Evolutionary conservation across 2,329 filamentous ascomycete genomes (phyloP), one percentile per base, ranked within the genome.

Genomic region (Acephala macrosclerotiorum): DNA sequence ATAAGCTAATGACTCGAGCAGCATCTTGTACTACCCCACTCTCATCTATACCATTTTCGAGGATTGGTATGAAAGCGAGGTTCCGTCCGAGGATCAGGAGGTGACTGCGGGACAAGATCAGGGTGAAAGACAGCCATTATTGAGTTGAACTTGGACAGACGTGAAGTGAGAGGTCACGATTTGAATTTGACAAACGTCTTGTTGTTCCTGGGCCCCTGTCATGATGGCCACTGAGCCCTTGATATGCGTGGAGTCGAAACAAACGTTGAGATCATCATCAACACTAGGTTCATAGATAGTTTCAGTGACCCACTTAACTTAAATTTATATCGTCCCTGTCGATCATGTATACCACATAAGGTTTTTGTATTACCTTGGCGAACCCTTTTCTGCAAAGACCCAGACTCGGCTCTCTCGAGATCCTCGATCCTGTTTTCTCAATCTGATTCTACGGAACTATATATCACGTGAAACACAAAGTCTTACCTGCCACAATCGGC

Each of bases 21-120:
- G 70, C 6, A 51, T 70, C 22, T 11, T 70, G 2, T 70, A 67
- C 49, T 70, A 69, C 16, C 70, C 68, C 9, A 70, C 70, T 33
- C 55, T 68, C 8, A 58, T 61, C 18, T 70, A 66, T 49, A 60
- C 66, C 26, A 49, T 58, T 33, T 1, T 45, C 22, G 65, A 66
- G 36, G 45, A 59, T 40, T 57, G 25, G 0, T n/a, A 60, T 22
- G 47, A 57, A 57, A n/a, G 9, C 18, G 22, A 7, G 2, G 18
- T 2, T 14, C 47, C 47, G 12, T 12, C 22, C 16, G 25, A 53
- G 25, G 49, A 53, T 33, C 22, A 11, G 47, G 56, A 56, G 2
- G 42, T 14, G 20, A 18, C 33, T 26, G 60, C 9, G 6, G 25
- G 25, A 26, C 25, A 33, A 4, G 22, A n/a, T 12, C 25, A 53